Evolutionary conservation across 2,329 filamentous ascomycete species (phyloP).

Genomic region (Neonectria faginata): DNA sequence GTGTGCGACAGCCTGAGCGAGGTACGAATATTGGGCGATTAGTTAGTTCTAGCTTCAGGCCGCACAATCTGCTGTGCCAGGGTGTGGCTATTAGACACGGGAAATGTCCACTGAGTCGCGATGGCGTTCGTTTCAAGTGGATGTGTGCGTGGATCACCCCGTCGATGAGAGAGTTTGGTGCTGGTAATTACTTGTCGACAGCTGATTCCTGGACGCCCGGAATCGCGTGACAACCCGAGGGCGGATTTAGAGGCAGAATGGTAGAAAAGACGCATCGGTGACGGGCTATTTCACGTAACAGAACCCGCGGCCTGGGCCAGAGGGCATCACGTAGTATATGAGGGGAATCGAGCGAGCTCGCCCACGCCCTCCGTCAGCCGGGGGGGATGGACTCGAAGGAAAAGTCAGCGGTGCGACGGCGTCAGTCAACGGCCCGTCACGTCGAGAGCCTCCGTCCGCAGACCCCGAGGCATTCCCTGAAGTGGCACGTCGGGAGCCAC

Average conservation of each 20-base stretch:
- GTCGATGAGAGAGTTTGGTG: not conserved
- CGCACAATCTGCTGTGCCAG: not conserved
- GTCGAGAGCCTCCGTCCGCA: conserved; percentile 13
- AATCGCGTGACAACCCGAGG: conserved; percentile 13
- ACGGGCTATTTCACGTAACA: not conserved
- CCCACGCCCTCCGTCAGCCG: not conserved
- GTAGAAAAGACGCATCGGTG: not conserved
- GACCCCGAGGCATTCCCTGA: conserved; percentile 15
- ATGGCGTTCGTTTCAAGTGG: not conserved
- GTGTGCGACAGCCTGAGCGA: not conserved
- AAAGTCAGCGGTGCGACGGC: conserved; percentile 28
- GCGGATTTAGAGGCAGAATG: not conserved
- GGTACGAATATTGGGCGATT: not conserved
- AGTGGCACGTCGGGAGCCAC: not conserved
- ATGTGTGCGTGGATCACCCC: not conserved
- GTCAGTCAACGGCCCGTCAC: conserved; percentile 23
- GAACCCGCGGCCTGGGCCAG: not conserved
- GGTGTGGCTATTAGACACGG: not conserved
- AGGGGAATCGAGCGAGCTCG: not conserved
- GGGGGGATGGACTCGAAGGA: conserved; percentile 8
- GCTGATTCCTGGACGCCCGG: not conserved
- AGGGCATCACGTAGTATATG: conserved; percentile 21
- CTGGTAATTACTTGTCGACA: not conserved
- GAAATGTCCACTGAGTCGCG: not conserved
- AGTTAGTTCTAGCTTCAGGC: too few species aligned